A percentile compares a stretch with the other conserved stretches of the same genome.
Conservation (phyloP, 306 rosid genomes). For the Castanea mollissima region DNA sequence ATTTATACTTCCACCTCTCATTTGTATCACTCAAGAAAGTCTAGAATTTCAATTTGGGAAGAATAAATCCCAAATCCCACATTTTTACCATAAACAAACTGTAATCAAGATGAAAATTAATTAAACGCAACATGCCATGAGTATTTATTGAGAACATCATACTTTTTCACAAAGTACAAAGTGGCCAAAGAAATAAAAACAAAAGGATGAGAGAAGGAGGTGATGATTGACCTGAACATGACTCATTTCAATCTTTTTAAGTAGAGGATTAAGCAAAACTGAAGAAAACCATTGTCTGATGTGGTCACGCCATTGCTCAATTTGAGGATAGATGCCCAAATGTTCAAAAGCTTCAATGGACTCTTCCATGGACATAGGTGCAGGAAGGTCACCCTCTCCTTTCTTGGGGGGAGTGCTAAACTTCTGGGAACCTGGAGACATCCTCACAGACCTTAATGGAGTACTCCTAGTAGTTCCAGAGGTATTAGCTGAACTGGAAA, state of each 20-base stretch:
- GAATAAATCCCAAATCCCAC: not conserved
- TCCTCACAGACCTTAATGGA: slow-evolving; percentile 92
- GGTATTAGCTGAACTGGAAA: slow-evolving; percentile 64
- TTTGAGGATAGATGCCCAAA: slow-evolving; percentile 85
- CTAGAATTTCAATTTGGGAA: not conserved
- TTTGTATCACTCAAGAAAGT: not conserved
- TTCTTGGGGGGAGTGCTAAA: slow-evolving; percentile 87
- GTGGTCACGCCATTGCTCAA: slow-evolving; percentile 89
- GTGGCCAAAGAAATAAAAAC: not conserved
- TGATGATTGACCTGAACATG: slow-evolving; percentile 63
- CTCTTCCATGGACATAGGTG: slow-evolving; percentile 96
- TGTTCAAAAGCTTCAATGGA: slow-evolving; percentile 71
- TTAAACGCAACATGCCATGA: not conserved
- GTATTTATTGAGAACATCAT: not conserved
- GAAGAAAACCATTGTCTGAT: slow-evolving; percentile 94
- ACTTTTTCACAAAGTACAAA: slow-evolving; percentile 4
- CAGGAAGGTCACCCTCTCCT: slow-evolving; percentile 82
- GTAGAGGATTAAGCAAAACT: slow-evolving; percentile 71
- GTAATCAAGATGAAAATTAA: not conserved
- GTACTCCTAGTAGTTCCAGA: slow-evolving; percentile 81
- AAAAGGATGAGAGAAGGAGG: slow-evolving; percentile 6
- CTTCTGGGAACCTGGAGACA: slow-evolving; percentile 96
- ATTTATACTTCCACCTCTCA: not conserved
- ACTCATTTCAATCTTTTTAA: slow-evolving; percentile 75
- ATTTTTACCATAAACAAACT: not conserved